Evolutionary conservation across 2,329 filamentous ascomycete genomes (phyloP), one percentile per base, ranked within the genome.

Genomic region (Domatiomyces catenatus): DNA sequence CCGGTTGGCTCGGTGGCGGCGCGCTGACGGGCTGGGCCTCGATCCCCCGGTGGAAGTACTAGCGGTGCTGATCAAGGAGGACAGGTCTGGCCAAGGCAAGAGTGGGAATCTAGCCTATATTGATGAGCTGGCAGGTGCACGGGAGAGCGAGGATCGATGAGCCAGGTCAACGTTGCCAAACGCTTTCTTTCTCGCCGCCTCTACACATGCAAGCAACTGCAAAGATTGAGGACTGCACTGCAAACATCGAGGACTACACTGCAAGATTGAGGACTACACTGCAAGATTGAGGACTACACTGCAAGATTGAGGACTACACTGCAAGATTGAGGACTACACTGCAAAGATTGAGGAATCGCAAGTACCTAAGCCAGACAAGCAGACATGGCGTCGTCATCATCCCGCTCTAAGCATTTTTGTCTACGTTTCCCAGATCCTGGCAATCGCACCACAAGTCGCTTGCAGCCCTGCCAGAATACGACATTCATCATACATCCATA

Each of bases 21-120:
- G 92, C 45, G 92, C 92, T 3, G 76, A 94, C 49, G 75, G 74
- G 50, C 71, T 98, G n/a, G 82, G 83, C 2, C 73, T 98, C n/a
- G 76, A 83, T 28, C 92, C 92, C 1, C 90, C 92, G 0, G 76
- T 94, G 22, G 90, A 96, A 66, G 88, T 95, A 2, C 74, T 96
- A 4, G 86, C 88, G 0, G 84, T 96, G 15, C 68, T 96, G 46
- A 61, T 94, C 50, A 83, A 80, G 62, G 82, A 87, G 24, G 52
- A 56, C 26, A 50, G 51, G 22, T 50, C 49, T 50, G 26, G 55
- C 48, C 42, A 53, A 53, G 50, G 58, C 48, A 8, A 55, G 50
- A 15, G 10, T 48, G 52, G 56, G 10, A 53, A 50, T 36, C 36
- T 57, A 22, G 58, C 58, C 6, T 60, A 60, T 42, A 56, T 60